A percentile compares a stretch with the other conserved stretches of the same genome.
phyloP scores from a whole-genome alignment of 108 stramenopile genomes.

The Cyclotella choctawhatcheeana region DNA sequence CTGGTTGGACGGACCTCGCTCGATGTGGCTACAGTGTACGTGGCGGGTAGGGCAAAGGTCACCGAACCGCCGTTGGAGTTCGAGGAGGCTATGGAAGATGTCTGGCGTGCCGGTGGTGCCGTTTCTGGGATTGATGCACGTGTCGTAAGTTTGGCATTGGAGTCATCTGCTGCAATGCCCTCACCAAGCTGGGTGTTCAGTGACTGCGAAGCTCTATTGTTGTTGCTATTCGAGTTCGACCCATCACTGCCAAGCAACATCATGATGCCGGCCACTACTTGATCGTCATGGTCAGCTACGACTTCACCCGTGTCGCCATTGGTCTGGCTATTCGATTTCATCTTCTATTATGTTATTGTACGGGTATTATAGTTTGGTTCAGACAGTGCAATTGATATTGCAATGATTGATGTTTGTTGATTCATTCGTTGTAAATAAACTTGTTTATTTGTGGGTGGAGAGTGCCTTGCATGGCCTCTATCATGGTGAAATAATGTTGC shows the following conservation, averaged over 20 bases:
- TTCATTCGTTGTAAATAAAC: too few species aligned
- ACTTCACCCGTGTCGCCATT: background rate
- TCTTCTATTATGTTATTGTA: background rate
- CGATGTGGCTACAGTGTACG: background rate
- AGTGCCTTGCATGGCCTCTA: too few species aligned
- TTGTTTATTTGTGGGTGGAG: too few species aligned
- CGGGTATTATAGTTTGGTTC: too few species aligned
- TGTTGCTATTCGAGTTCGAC: background rate
- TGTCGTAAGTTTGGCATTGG: background rate
- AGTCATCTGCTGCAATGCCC: background rate
- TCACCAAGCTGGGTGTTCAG: background rate
- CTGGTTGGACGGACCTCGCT: background rate
- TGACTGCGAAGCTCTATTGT: background rate
- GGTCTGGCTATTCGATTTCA: background rate
- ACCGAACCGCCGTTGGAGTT: constrained; percentile 19
- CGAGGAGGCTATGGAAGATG: constrained; percentile 4
- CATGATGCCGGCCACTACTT: background rate
- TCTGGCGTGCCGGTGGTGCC: background rate
- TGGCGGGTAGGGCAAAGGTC: constrained; percentile 1
- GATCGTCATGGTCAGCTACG: background rate
- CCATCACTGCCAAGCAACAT: constrained; percentile 3
- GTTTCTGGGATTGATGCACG: background rate
- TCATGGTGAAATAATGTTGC: too few species aligned
- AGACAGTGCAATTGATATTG: too few species aligned
- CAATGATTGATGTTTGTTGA: background rate